Evolutionary conservation across 192 early-diverging fungal genomes (phyloP), one percentile per base, ranked within the genome.

Genomic region (Chytriomyces sp.): DNA sequence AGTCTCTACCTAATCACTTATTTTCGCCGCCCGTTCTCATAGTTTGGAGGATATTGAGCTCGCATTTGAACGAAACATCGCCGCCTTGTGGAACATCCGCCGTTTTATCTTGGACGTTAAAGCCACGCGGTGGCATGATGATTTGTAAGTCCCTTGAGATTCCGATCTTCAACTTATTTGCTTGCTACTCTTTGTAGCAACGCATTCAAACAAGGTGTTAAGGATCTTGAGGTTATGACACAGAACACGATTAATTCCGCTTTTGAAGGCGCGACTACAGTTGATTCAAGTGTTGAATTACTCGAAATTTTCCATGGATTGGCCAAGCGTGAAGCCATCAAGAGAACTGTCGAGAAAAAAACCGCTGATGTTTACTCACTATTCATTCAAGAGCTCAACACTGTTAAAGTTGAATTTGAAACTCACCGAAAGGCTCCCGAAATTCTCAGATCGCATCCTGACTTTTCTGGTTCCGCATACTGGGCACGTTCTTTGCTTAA

Each of bases 201-300:
- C 72, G 79, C 72, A 63, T 89, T 89, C 76, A 89, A 89, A 64
- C 87, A 89, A 69, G 84, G 87, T 5, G 82, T 89, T 36, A 89
- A 89, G 78, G 87, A 89, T 66, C 64, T 89, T 30, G 87, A 89
- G 72, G 85, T 89, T 6, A 88, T 88, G 86, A 85, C 84, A 76
- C 87, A 89, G 65, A 89, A 88, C 75, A 78, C 82, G 26, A 89
- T 89, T 56, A 79, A 77, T 4, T 82, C 84, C 17, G 85, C 87
- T 0, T 89, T 89, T 74, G 87, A 89, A 64, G 78, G 81, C 36
- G 76, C 81, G 25, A 75, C 72, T 4, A 85, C 86, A 3, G 80
- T 89, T 40, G 87, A 89, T 58, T 41, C 70, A 0, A 71, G 79
- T 52, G 83, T 89, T n/a, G 87, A 89, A 54, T 75, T 89, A 3